Evolutionary conservation across 2,329 filamentous ascomycete species (phyloP), one percentile per base, ranked within the genome.

Genomic region (Leptographium lundbergii): DNA sequence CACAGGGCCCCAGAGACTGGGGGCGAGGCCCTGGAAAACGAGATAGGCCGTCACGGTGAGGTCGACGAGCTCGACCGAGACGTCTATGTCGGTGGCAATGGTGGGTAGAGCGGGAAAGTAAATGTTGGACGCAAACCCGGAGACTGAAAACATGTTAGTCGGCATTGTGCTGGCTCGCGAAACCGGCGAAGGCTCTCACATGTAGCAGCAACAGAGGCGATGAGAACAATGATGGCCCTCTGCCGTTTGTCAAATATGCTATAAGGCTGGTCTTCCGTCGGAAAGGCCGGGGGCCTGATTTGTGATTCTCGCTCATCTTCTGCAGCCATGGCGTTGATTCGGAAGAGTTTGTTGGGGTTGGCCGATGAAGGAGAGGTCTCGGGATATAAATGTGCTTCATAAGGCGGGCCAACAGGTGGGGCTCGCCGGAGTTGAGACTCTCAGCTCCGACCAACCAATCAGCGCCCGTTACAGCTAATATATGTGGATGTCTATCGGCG

Each of bases 1-100:
- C 32, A 86, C 76, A 59, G 82, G 80, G 2, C 82, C 84, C 53
- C 82, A 79, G 17, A 86, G 67, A 7, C 77, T 81, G 0, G 84
- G 84, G 0, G 82, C 75, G 1, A 87, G 67, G 22, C 77, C 83
- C 67, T 87, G 84, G 57, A 86, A 75, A 57, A 87, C 76, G 78
- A 84, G 81, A 65, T 82, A 85, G 0, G 80, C 80, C 3, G 82
- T 85, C 22, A 81, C 60, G 1, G 77, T 78, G 60, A 80, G 65
- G 63, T 79, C 79, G 63, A 80, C 70, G 59, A 75, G 67, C 39
- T 65, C 66, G 25, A 71, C 61, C 2, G 70, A 68, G 2, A 77
- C 73, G 2, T 67, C 65, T 1, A 77, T 63, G 25, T 73, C 71
- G 4, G 63, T 56, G 1, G 74, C 68, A 13, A 77, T 66, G 2